Base-by-base conservation (phyloP, 306 rosid genomes). In the Clitoria ternatea region DNA sequence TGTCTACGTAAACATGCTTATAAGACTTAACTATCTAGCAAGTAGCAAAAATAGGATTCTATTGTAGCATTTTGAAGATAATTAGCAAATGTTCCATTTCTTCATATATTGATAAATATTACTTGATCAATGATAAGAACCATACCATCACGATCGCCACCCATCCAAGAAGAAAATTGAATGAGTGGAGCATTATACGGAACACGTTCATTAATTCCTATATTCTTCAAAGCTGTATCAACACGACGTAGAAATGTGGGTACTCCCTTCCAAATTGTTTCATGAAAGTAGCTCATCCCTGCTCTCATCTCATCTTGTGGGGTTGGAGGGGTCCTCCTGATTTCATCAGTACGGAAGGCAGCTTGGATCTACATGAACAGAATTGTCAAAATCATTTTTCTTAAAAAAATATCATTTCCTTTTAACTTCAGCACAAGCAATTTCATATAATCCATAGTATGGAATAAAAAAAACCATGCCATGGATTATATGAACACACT, bases 261-360 rank as follows among this genome's bases (percentile, higher is more conserved):
- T 37, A 91, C 96, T 47, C 97, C 97, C 79, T 61, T 87, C 97
- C 97, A 88, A 50, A 91, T 87, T 55, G 97, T 91, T 79, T 91
- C 97, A 22, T 91, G 92, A 72, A 91, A 91, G 81, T 91, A 91
- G 83, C 97, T 91, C 97, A 91, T 89, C 79, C 97, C 97, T 18
- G 96, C 97, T 47, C 97, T 87, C 96, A 89, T 91, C 73, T 91
- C 97, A 82, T 91, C 97, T 80, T 91, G 97, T 22, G 97, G 97
- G 20, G 97, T 89, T 48, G 97, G 97, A 78, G 97, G 86, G 44
- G 88, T 91, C 78, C 97, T 83, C 30, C 83, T 83, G 53, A 91
- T 91, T 80, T 91, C 97, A 84, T 91, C 97, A 0, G 97, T 91
- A 14, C 97, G 96, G 75, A 91, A 91, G 20, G 96, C 97, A 66